These are phyloP conservation scores for Salix dunnii DNA, from an alignment of 345 rosid genomes.

Conservation along the genomic window DNA sequence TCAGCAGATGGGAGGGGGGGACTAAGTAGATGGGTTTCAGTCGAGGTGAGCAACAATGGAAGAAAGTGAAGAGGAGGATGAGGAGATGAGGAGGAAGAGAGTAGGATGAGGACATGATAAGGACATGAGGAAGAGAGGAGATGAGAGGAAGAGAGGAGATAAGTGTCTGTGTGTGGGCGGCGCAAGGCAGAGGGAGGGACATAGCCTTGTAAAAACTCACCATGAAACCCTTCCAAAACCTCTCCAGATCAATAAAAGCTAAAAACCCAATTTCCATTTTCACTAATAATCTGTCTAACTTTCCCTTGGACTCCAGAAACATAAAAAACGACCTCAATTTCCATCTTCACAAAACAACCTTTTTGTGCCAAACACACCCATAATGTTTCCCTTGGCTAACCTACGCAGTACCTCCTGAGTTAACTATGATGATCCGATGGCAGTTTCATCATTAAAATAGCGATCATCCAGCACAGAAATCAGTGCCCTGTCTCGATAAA, in stretches of 20 bases:
- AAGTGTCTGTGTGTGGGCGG: no score
- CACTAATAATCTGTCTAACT: slow-evolving; percentile 17
- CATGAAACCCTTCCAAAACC: slow-evolving; percentile 3
- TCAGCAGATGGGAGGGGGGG: no score
- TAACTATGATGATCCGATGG: not conserved
- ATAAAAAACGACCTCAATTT: slow-evolving; percentile 41
- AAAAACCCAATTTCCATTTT: slow-evolving; percentile 10
- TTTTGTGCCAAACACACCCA: no score
- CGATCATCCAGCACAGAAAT: not conserved
- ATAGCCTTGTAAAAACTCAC: slow-evolving; percentile 15
- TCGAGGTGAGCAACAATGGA: no score
- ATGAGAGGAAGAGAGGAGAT: no score
- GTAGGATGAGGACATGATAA: no score
- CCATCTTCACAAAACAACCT: slow-evolving; percentile 56
- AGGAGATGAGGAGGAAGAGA: no score
- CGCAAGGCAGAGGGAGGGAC: no score
- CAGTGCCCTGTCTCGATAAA: not conserved
- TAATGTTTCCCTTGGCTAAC: not conserved
- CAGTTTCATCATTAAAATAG: not conserved
- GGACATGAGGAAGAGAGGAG: no score
- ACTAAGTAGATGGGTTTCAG: no score
- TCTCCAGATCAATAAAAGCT: slow-evolving; percentile 19
- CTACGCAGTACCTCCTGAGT: not conserved
- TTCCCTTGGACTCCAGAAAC: slow-evolving; percentile 24
- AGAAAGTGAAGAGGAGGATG: no score